Evolutionary conservation across 305 asterid genomes (phyloP).

Genomic region (Euphrasia arctica): DNA sequence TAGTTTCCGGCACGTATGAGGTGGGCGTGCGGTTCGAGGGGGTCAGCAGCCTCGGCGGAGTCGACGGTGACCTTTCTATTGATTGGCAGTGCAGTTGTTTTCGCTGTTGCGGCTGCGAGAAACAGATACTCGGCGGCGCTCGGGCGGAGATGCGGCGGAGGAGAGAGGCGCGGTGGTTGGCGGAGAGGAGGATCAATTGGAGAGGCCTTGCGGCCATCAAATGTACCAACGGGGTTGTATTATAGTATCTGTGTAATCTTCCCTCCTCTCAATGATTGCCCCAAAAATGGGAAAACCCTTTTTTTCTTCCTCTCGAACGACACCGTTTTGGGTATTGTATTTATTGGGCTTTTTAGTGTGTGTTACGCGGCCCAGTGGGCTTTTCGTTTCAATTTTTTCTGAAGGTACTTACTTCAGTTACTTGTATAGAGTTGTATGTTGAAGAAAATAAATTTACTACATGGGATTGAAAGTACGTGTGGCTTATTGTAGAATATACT

Average conservation of each 20-base stretch:
- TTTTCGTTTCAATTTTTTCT: background rate
- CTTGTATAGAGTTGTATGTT: too few species aligned
- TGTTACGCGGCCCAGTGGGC: background rate
- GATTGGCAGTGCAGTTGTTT: constrained; percentile 24
- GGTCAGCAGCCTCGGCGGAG: constrained; percentile 14
- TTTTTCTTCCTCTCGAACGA: background rate
- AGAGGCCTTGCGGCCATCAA: constrained; percentile 87
- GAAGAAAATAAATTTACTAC: too few species aligned
- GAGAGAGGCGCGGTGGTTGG: constrained; percentile 16
- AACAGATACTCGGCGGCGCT: constrained; percentile 25
- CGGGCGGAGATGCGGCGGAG: constrained; percentile 31
- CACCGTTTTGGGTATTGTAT: background rate
- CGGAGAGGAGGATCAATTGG: constrained; percentile 43
- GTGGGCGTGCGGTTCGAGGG: constrained; percentile 36
- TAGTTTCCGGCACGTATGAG: constrained; percentile 41
- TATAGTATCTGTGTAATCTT: too few species aligned
- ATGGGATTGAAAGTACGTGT: too few species aligned
- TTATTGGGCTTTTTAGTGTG: background rate
- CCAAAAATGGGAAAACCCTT: background rate
- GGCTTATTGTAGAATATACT: too few species aligned
- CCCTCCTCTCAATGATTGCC: background rate
- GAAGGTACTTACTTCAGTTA: too few species aligned
- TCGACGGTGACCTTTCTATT: constrained; percentile 19
- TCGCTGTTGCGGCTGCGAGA: constrained; percentile 27
- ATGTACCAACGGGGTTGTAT: constrained; percentile 19